Base-by-base conservation (phyloP, 169 alveolate species). In the Plasmodium berghei region DNA sequence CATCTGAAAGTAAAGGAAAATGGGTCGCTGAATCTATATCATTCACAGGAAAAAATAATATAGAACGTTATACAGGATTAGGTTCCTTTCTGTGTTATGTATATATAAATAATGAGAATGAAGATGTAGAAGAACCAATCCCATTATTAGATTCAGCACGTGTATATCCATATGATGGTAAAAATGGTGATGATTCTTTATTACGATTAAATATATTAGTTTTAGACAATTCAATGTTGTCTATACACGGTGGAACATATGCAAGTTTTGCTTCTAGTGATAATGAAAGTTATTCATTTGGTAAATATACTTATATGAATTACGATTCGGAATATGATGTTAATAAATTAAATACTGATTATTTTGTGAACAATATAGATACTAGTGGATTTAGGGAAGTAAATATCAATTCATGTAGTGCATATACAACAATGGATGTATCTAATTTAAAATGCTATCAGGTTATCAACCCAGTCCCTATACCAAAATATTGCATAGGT, bases 391-490 rank as follows among this genome's bases (percentile, higher is more conserved):
- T 83, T 16, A 45, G 90, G 58, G 55, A 67, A 56, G 90, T 83
- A 5, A 52, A 28, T 46, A 52, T 56, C 45, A 66, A 83, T 4
- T 45, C 90, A 46, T 83, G 90, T 16, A 67, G 22, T 5, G 72
- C 72, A 22, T 62, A 83, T 46, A 83, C 90, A 42, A 24, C 12
- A 14, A 46, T 55, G 63, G 88, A 72, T 61, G 61, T 89, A 26
- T 49, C 87, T 12, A 66, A 74, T 26, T 93, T 86, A 66, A 89
- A 92, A 80, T 93, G 96, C 77, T 93, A 58, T 91, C 92, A 77
- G 72, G 93, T 93, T 16, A 54, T 94, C 20, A 88, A 90, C 48
- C 92, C 93, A 66, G 89, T 93, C 14, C 93, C 89, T 9, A 34
- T 93, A 24, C 92, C 92, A 46, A 10, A 49, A 40, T 85, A 92